These are phyloP conservation scores for Litchi chinensis DNA, from an alignment of 345 rosid species.

Conservation along the genomic window DNA sequence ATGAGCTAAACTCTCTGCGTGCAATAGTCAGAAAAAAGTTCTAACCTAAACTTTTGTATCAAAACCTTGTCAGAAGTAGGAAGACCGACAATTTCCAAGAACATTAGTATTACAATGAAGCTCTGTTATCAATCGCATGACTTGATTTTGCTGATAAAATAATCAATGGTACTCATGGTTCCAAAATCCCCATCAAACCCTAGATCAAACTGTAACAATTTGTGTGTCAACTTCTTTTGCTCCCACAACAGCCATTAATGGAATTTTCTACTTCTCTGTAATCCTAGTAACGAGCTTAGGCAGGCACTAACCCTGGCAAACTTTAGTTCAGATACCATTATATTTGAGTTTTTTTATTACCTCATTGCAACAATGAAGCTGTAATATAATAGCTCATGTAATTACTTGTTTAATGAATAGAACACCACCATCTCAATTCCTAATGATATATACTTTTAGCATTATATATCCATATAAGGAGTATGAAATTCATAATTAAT, in stretches of 20 bases:
- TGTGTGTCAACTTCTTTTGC: constrained; percentile 80
- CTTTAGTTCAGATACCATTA: constrained; percentile 68
- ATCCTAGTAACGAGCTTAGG: constrained; percentile 83
- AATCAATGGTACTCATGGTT: constrained; percentile 52
- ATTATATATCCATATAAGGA: neutral
- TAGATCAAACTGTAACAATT: constrained; percentile 76
- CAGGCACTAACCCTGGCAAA: constrained; percentile 82
- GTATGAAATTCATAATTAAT: constrained; percentile 4
- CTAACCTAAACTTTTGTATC: neutral
- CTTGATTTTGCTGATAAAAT: constrained; percentile 59
- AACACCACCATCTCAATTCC: neutral
- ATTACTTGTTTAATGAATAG: neutral
- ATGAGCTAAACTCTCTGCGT: too few relatives aligned
- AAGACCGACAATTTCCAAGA: constrained; percentile 16
- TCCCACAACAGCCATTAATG: constrained; percentile 89
- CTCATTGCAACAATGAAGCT: constrained; percentile 75
- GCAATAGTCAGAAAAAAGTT: neutral
- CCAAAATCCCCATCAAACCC: constrained; percentile 80
- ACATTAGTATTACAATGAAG: constrained; percentile 34
- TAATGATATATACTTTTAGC: neutral
- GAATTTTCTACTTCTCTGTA: constrained; percentile 87
- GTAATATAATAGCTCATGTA: constrained; percentile 11
- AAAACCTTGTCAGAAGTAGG: neutral
- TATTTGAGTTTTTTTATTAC: constrained; percentile 51
- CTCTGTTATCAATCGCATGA: constrained; percentile 50